These are phyloP conservation scores for Gonapodya prolifera DNA, from an alignment of 192 early-diverging fungal genomes.

Conservation along the genomic window DNA sequence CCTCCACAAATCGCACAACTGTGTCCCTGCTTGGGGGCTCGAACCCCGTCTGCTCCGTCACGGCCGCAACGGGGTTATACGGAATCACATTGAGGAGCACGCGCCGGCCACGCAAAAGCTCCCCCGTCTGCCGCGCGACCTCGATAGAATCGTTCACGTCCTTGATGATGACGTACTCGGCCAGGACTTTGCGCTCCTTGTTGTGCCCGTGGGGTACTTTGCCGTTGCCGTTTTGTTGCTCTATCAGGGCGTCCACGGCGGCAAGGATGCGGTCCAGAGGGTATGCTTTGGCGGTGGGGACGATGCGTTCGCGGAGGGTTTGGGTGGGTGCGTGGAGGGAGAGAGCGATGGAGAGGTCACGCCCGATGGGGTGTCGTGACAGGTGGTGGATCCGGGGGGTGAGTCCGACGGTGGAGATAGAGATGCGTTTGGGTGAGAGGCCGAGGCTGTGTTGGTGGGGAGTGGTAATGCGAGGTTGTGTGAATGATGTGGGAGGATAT, in stretches of 20 bases:
- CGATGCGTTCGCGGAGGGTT: constrained; percentile 28
- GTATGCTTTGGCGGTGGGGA: constrained; percentile 43
- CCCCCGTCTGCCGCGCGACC: constrained; percentile 17
- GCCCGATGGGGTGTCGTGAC: too few relatives aligned
- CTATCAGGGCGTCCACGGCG: constrained; percentile 30
- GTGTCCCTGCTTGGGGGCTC: constrained; percentile 27
- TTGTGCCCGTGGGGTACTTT: not conserved
- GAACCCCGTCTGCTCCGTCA: constrained; percentile 28
- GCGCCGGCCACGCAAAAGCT: constrained; percentile 15
- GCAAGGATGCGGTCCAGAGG: constrained; percentile 27
- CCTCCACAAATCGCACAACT: constrained; percentile 8
- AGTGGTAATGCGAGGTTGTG: constrained; percentile 1
- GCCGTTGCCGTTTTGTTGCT: constrained; percentile 23
- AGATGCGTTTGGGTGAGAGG: constrained; percentile 28
- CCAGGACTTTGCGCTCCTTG: constrained; percentile 15
- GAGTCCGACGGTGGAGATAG: constrained; percentile 42
- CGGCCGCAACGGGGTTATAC: constrained; percentile 24
- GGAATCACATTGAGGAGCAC: constrained; percentile 42
- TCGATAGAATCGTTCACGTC: constrained; percentile 27
- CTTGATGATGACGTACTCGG: constrained; percentile 39
- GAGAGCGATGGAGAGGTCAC: constrained; percentile 34
- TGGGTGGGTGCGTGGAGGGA: constrained; percentile 43
- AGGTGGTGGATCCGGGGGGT: constrained; percentile 26
- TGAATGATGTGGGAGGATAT: too few relatives aligned
- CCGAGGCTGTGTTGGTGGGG: constrained; percentile 13